phyloP scores from a whole-genome alignment of 176 grass and related monocot genomes.

The Lolium rigidum region DNA sequence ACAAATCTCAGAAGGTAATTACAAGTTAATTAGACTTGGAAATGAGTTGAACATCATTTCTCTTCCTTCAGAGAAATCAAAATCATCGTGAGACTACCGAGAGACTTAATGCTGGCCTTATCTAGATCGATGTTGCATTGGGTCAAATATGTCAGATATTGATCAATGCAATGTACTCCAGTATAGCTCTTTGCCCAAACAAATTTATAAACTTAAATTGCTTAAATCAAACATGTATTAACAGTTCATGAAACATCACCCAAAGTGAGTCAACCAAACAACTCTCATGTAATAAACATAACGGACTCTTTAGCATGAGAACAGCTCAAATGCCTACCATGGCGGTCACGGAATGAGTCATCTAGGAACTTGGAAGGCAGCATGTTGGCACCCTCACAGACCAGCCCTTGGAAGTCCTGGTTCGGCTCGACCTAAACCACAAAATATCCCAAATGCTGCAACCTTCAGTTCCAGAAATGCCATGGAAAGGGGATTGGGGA shows the following conservation, averaged over 20 bases:
- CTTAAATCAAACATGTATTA: not conserved
- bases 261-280: constrained; percentile 6
- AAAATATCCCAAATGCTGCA: not conserved
- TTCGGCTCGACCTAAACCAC: constrained; percentile 95
- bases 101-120: constrained; percentile 17
- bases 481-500: not conserved
- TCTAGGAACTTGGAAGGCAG: constrained; percentile 93
- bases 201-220: not conserved
- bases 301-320: not conserved
- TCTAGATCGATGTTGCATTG: not conserved
- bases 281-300: not conserved
- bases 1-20: not conserved
- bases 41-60: not conserved
- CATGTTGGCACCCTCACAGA: constrained; percentile 91
- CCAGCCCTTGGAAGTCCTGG: constrained; percentile 89
- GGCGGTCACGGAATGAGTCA: constrained; percentile 78
- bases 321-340: constrained; percentile 53
- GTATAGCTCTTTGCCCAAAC: not conserved
- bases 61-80: not conserved
- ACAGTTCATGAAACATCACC: not conserved
- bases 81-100: not conserved
- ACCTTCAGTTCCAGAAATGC: constrained; percentile 24
- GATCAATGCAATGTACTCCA: not conserved
- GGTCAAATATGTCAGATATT: not conserved
- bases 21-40: not conserved